These are phyloP conservation scores for Globisporangium irregulare DNA, from an alignment of 352 stramenopile genomes.

Conservation along the genomic window DNA sequence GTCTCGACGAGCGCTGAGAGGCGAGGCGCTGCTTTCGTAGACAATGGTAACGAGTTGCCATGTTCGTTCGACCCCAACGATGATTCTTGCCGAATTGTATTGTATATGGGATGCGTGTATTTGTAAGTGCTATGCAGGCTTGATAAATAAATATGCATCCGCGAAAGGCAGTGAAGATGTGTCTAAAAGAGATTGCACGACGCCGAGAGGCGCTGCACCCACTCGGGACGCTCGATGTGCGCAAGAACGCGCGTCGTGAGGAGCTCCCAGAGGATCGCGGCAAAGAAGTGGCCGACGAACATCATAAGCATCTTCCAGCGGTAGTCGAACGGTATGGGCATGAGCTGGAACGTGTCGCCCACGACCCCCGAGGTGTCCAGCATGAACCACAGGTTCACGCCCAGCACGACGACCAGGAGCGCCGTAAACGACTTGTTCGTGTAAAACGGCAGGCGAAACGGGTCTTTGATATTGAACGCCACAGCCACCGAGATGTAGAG, in stretches of 20 bases:
- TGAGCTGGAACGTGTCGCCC: conserved; percentile 38
- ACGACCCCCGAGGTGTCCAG: conserved; percentile 38
- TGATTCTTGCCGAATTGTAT: not conserved
- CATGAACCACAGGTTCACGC: conserved; percentile 52
- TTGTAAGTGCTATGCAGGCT: not conserved
- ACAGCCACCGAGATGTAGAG: conserved; percentile 49
- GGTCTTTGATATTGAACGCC: conserved; percentile 55
- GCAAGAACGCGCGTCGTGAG: conserved; percentile 20
- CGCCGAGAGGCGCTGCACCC: conserved; percentile 3
- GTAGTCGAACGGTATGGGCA: conserved; percentile 34
- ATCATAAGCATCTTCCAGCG: conserved; percentile 41
- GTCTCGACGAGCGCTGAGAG: too few relatives aligned
- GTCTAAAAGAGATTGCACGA: not conserved
- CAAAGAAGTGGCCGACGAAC: conserved; percentile 34
- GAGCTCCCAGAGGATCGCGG: conserved; percentile 23
- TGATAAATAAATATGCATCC: not conserved
- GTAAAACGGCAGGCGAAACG: conserved; percentile 48
- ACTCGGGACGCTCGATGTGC: not conserved
- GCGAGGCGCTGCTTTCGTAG: too few relatives aligned
- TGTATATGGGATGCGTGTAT: not conserved
- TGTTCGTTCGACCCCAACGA: not conserved
- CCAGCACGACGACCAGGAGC: conserved; percentile 25
- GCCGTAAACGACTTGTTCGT: conserved; percentile 37
- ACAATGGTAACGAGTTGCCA: too few relatives aligned
- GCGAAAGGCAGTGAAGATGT: not conserved